Evolutionary conservation across 2,329 filamentous ascomycete species (phyloP).

Genomic region (Ophiostoma angusticollis): DNA sequence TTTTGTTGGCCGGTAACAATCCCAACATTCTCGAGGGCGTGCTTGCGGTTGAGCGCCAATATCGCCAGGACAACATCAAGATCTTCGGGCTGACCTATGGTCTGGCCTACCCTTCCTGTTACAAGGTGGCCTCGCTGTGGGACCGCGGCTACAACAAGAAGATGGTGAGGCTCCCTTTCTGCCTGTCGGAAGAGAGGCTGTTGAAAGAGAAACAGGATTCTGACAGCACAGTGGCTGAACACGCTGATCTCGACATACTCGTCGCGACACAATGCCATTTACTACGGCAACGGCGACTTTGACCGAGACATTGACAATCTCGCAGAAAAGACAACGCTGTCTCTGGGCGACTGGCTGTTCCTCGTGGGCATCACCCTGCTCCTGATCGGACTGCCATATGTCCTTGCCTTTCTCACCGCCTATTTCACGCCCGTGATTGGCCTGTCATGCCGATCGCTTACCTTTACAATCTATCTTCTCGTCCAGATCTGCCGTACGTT

Average conservation of each 20-base stretch:
- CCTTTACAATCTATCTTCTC: conserved; percentile 14
- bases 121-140: conserved; percentile 19
- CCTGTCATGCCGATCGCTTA: conserved; percentile 16
- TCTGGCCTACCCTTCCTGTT: conserved; percentile 17
- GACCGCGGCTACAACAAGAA: conserved; percentile 17
- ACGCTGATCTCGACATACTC: conserved; percentile 12
- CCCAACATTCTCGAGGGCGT: conserved; percentile 19
- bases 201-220: too few species aligned
- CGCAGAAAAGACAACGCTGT: conserved; percentile 9
- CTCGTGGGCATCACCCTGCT: conserved; percentile 12
- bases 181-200: too few species aligned
- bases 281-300: conserved; percentile 2
- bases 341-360: conserved; percentile 12
- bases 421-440: conserved; percentile 16
- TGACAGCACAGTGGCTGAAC: conserved; percentile 13
- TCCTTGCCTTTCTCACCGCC: conserved; percentile 16
- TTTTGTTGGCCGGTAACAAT: conserved; percentile 19
- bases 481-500: conserved; percentile 9
- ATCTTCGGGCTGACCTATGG: conserved; percentile 13
- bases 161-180: neutral
- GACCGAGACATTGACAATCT: conserved; percentile 13
- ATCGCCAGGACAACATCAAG: conserved; percentile 7
- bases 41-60: conserved; percentile 13
- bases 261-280: neutral
- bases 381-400: conserved; percentile 14